These are phyloP conservation scores for Saccharomycopsis hybrid DNA, from an alignment of 1,139 yeast genomes.

Conservation along the genomic window DNA sequence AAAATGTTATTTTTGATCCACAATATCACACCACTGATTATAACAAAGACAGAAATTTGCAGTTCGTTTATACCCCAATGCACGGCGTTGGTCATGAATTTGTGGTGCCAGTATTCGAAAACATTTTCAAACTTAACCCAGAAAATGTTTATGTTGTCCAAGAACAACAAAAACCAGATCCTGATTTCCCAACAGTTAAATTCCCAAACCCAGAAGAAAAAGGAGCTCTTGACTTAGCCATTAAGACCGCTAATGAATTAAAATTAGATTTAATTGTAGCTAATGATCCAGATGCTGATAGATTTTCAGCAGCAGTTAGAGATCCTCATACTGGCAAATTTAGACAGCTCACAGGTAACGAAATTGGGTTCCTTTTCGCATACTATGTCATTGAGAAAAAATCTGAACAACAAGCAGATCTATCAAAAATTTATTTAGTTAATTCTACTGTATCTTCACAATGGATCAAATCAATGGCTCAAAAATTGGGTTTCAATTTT, in stretches of 20 bases:
- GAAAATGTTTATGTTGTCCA: conserved; percentile 40
- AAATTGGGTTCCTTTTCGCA: conserved; percentile 82
- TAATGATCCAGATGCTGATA: conserved; percentile 95
- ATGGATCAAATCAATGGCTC: conserved; percentile 66
- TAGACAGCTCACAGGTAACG: conserved; percentile 87
- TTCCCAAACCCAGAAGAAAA: conserved; percentile 97
- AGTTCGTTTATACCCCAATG: conserved; percentile 84
- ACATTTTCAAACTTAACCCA: conserved; percentile 28
- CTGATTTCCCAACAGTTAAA: conserved; percentile 73
- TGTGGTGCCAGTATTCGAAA: conserved; percentile 26
- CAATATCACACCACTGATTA: conserved; percentile 7
- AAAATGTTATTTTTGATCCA: conserved; percentile 27
- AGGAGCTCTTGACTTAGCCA: conserved; percentile 80
- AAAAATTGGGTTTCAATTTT: conserved; percentile 51
- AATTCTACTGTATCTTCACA: conserved; percentile 93
- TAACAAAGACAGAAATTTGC: conserved; percentile 27
- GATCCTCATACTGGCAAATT: conserved; percentile 40
- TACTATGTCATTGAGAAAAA: conserved; percentile 40
- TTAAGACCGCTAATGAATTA: conserved; percentile 40
- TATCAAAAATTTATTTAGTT: conserved; percentile 49
- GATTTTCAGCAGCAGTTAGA: conserved; percentile 69
- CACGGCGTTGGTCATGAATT: conserved; percentile 83
- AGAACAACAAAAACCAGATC: conserved; percentile 72
- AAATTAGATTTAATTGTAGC: conserved; percentile 61
- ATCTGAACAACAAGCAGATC: conserved; percentile 23